Conservation (phyloP, 1,284 basidiomycete species). For the Ustilago nuda region DNA sequence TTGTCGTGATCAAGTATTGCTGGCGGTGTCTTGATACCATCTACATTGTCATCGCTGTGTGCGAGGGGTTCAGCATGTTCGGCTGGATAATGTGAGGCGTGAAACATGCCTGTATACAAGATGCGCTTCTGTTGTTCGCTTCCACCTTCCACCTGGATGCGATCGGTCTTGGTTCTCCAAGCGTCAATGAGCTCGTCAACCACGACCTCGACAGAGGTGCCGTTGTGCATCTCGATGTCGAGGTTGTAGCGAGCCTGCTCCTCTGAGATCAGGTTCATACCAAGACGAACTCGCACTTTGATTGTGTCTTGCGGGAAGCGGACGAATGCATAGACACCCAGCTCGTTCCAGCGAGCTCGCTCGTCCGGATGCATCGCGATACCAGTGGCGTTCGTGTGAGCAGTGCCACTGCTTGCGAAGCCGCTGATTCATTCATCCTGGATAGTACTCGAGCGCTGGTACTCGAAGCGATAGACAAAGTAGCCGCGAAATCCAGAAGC, state of each 20-base stretch:
- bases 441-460: conserved; percentile 19
- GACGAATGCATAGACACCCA: conserved; percentile 75
- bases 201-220: conserved; percentile 75
- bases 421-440: conserved; percentile 17
- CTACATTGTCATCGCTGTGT: conserved; percentile 55
- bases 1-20: conserved; percentile 1
- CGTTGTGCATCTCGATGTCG: conserved; percentile 71
- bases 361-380: conserved; percentile 69
- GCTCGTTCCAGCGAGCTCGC: conserved; percentile 67
- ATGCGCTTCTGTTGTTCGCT: conserved; percentile 73
- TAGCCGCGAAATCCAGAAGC: conserved; percentile 76
- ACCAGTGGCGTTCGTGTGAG: conserved; percentile 71
- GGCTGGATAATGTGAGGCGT: conserved; percentile 77
- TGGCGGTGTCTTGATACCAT: background rate
- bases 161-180: conserved; percentile 80
- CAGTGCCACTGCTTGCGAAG: conserved; percentile 27
- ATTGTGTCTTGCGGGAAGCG: conserved; percentile 71
- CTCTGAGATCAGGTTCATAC: conserved; percentile 81
- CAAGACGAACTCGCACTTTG: conserved; percentile 76
- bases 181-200: conserved; percentile 74
- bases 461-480: conserved; percentile 80
- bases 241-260: conserved; percentile 80
- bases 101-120: conserved; percentile 71
- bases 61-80: conserved; percentile 76
- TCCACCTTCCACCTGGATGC: conserved; percentile 75